Percentiles rank a stretch among this genome's conserved stretches.
Evolutionary conservation across 1,284 basidiomycete genomes (phyloP).

Genomic region (Ustilago curta): DNA sequence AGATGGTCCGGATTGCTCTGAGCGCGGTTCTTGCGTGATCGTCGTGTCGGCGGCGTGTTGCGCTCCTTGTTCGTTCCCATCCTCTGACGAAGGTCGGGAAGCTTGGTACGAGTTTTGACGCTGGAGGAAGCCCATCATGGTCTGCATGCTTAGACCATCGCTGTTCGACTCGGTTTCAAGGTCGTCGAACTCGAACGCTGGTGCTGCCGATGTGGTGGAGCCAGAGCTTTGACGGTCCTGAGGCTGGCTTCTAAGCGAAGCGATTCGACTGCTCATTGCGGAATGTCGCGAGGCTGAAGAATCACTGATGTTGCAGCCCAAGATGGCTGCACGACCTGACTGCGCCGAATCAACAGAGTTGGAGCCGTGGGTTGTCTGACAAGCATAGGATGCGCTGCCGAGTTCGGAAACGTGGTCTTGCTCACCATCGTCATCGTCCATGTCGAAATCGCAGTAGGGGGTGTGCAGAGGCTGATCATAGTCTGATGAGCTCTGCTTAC

Average conservation of each 20-base stretch:
- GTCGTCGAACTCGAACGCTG: slow-evolving; percentile 37
- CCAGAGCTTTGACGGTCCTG: slow-evolving; percentile 19
- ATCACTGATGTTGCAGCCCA: slow-evolving; percentile 15
- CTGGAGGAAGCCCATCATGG: slow-evolving; percentile 48
- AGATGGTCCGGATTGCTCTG: background rate
- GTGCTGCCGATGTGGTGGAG: slow-evolving; percentile 4
- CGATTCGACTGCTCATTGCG: slow-evolving; percentile 18
- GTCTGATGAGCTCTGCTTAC: slow-evolving; percentile 7
- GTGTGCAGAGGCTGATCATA: slow-evolving; percentile 31
- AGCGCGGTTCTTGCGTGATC: background rate
- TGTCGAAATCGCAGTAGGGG: slow-evolving; percentile 38
- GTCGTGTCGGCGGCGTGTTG: background rate
- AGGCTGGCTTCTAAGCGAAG: slow-evolving; percentile 5
- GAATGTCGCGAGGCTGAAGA: slow-evolving; percentile 12
- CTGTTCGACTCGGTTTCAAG: slow-evolving; percentile 16
- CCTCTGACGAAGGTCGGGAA: background rate
- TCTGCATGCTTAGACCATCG: slow-evolving; percentile 38
- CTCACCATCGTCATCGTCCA: slow-evolving; percentile 8
- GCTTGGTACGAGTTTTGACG: slow-evolving; percentile 19
- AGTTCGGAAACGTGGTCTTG: slow-evolving; percentile 1
- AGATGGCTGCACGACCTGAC: background rate
- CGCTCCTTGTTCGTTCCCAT: background rate
- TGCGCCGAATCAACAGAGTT: background rate
- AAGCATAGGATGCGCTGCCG: slow-evolving; percentile 1
- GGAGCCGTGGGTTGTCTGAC: background rate